Conservation (phyloP, 768 basidiomycete species). For the Boletus pseudopeckii region DNA sequence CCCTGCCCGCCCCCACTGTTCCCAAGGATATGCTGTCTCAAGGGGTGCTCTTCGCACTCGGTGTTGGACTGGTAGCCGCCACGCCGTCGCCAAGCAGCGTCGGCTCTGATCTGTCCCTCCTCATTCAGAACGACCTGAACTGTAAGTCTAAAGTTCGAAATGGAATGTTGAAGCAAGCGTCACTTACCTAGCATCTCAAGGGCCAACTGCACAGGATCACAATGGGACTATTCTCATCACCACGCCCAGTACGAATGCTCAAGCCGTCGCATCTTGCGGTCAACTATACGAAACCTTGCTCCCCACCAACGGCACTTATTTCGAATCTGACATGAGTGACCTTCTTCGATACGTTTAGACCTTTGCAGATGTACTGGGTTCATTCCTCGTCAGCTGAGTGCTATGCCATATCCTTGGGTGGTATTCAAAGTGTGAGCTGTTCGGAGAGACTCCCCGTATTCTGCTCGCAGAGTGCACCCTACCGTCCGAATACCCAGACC, state of each 20-base stretch:
- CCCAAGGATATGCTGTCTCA: neutral
- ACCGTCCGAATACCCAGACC: conserved; percentile 1
- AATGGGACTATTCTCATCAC: conserved; percentile 4
- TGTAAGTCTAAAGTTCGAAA: neutral
- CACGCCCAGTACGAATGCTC: neutral
- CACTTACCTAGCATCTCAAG: neutral
- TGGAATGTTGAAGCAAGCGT: too few relatives aligned
- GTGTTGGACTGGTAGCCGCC: neutral
- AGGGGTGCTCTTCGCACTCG: neutral
- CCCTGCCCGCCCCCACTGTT: neutral
- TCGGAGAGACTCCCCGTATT: conserved; percentile 4
- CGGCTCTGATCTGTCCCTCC: conserved; percentile 5
- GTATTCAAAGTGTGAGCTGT: conserved; percentile 1
- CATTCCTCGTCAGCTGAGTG: conserved; percentile 4
- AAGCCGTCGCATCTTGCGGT: conserved; percentile 4
- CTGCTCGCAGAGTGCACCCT: conserved; percentile 8
- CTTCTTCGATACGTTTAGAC: conserved; percentile 3
- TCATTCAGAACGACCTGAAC: conserved; percentile 12
- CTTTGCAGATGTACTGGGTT: conserved; percentile 13
- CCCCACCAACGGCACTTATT: conserved; percentile 6
- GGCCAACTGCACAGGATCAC: conserved; percentile 7
- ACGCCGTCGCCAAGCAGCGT: conserved; percentile 1
- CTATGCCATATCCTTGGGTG: conserved; percentile 3
- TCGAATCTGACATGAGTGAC: conserved; percentile 5
- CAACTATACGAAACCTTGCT: conserved; percentile 7